Evolutionary conservation across 257 asterid species (phyloP).

Genomic region (Prunella vulgaris): DNA sequence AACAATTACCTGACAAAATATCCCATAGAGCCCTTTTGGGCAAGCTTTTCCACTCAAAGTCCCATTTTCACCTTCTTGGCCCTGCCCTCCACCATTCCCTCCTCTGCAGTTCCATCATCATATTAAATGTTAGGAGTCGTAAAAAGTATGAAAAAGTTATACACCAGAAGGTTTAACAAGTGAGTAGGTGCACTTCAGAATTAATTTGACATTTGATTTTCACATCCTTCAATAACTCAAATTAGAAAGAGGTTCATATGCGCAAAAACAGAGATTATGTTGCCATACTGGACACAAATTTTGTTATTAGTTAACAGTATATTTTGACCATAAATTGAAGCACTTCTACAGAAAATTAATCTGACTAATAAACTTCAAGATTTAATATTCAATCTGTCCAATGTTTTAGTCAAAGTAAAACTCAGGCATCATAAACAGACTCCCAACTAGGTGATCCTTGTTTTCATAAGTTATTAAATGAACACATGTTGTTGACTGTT

Average conservation of each 20-base stretch:
- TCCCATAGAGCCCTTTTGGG: constrained; percentile 82
- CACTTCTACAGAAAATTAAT: neutral
- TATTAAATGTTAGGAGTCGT: constrained; percentile 4
- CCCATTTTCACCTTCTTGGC: constrained; percentile 71
- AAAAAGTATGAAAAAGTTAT: neutral
- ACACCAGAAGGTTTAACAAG: neutral
- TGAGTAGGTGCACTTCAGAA: neutral
- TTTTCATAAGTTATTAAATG: neutral
- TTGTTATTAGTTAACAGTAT: neutral
- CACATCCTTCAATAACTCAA: neutral
- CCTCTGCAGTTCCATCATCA: constrained; percentile 55
- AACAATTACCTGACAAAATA: constrained; percentile 68
- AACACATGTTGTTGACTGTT: neutral
- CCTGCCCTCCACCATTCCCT: constrained; percentile 72
- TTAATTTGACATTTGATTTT: neutral
- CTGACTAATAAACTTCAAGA: neutral
- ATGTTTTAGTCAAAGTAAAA: neutral
- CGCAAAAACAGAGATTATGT: neutral
- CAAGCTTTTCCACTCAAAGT: constrained; percentile 80
- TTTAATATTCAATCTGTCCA: neutral
- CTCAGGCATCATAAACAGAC: neutral
- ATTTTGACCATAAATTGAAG: neutral
- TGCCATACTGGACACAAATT: neutral
- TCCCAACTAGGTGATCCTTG: neutral
- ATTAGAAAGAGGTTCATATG: neutral